Evolutionary conservation across 2,329 filamentous ascomycete genomes (phyloP).

Genomic region (Xylariales sp.): DNA sequence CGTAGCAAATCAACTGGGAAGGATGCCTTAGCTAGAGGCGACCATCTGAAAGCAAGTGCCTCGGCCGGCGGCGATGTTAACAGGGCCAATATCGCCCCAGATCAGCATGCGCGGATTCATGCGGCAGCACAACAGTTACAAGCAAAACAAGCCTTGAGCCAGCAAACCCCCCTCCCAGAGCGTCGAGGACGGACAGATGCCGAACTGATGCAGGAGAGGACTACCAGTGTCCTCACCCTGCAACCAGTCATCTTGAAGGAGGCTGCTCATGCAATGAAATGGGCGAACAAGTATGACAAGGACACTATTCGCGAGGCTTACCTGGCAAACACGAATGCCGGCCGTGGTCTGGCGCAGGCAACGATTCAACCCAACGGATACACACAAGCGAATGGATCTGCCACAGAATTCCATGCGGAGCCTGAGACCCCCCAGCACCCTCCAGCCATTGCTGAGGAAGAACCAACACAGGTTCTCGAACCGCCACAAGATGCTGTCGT

Average conservation of each 20-base stretch:
- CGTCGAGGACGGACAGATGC: slow-evolving; percentile 53
- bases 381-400: slow-evolving; percentile 15
- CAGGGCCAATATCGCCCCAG: slow-evolving; percentile 80
- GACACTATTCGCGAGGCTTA: slow-evolving; percentile 83
- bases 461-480: slow-evolving; percentile 34
- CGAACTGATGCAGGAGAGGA: slow-evolving; percentile 63
- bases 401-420: slow-evolving; percentile 24
- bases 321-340: slow-evolving; percentile 67
- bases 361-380: slow-evolving; percentile 38
- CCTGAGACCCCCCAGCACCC: slow-evolving; percentile 40
- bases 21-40: slow-evolving; percentile 43
- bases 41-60: slow-evolving; percentile 34
- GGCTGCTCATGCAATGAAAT: slow-evolving; percentile 91
- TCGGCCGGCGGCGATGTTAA: slow-evolving; percentile 45
- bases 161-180: slow-evolving; percentile 32
- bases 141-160: slow-evolving; percentile 60
- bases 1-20: slow-evolving; percentile 70
- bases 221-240: slow-evolving; percentile 83
- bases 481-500: slow-evolving; percentile 27
- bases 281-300: slow-evolving; percentile 94
- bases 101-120: slow-evolving; percentile 91
- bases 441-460: slow-evolving; percentile 21
- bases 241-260: slow-evolving; percentile 82
- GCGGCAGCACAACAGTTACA: slow-evolving; percentile 83
- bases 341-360: slow-evolving; percentile 56